Evolutionary conservation across 345 rosid species (phyloP).

Genomic region (Gossypium stocksii): DNA sequence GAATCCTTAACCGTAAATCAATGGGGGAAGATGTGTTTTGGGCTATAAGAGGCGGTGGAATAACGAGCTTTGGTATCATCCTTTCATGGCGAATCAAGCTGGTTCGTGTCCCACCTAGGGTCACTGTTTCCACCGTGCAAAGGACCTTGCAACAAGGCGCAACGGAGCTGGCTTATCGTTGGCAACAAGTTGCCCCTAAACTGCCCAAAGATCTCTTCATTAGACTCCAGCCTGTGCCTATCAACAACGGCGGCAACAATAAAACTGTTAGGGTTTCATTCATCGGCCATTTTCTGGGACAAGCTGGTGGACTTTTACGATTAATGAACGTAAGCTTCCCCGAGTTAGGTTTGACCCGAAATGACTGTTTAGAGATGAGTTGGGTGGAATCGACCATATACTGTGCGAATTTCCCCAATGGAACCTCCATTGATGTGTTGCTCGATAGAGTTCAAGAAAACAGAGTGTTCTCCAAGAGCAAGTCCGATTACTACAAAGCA

Average conservation of each 20-base stretch:
- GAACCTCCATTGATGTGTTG: constrained; percentile 7
- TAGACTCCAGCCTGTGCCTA: constrained; percentile 23
- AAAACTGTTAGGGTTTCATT: constrained; percentile 28
- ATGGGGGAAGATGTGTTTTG: constrained; percentile 12
- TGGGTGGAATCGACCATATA: background rate
- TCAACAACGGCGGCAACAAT: background rate
- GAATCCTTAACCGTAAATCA: background rate
- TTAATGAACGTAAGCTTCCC: constrained; percentile 25
- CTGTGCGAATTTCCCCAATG: constrained; percentile 1
- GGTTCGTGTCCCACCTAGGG: constrained; percentile 3
- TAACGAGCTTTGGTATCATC: background rate
- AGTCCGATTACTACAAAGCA: background rate
- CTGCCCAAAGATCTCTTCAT: constrained; percentile 32
- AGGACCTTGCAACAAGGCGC: constrained; percentile 31
- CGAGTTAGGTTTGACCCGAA: constrained; percentile 29
- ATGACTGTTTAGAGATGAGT: constrained; percentile 20
- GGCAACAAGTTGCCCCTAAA: constrained; percentile 35
- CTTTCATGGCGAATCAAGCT: background rate
- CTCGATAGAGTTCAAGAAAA: background rate
- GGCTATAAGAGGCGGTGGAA: constrained; percentile 3
- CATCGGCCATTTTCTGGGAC: constrained; percentile 17
- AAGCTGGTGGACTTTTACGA: constrained; percentile 17
- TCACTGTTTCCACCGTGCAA: background rate
- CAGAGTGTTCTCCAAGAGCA: background rate
- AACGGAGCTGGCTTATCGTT: constrained; percentile 24